A percentile compares a stretch with the other conserved stretches of the same genome.
Evolutionary conservation across 2,329 filamentous ascomycete species (phyloP).

Genomic region (Nemania bipapillata): DNA sequence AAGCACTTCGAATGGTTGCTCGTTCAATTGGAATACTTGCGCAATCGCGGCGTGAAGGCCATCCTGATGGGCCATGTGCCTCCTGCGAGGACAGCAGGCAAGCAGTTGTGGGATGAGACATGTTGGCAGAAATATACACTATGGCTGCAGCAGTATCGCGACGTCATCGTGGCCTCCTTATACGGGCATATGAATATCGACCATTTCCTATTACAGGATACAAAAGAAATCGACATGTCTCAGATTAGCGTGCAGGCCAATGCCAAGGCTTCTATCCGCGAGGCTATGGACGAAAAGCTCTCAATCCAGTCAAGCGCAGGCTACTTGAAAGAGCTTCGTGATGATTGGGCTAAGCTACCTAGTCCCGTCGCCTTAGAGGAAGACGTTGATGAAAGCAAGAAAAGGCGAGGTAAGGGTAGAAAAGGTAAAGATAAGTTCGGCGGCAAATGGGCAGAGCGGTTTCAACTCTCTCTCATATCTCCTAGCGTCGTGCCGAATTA

Average conservation of each 20-base stretch:
- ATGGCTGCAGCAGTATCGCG: constrained; percentile 89
- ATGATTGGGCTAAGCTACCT: constrained; percentile 81
- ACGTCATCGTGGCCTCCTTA: constrained; percentile 80
- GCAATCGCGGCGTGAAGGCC: constrained; percentile 87
- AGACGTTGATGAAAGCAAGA: constrained; percentile 49
- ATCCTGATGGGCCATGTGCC: constrained; percentile 95
- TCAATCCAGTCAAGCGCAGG: constrained; percentile 74
- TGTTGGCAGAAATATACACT: constrained; percentile 98
- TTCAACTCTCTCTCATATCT: constrained; percentile 80
- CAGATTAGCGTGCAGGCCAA: constrained; percentile 52
- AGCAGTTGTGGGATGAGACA: constrained; percentile 92
- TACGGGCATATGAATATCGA: constrained; percentile 99
- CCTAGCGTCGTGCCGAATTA: constrained; percentile 94
- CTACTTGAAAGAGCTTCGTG: constrained; percentile 81
- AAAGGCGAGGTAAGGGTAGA: constrained; percentile 62
- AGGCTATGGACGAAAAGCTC: constrained; percentile 64
- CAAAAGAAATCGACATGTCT: constrained; percentile 74
- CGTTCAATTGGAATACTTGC: constrained; percentile 84
- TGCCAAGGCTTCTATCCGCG: constrained; percentile 48
- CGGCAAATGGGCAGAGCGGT: constrained; percentile 85
- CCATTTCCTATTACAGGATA: constrained; percentile 93
- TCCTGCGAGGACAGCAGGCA: constrained; percentile 84
- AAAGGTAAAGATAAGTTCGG: constrained; percentile 75
- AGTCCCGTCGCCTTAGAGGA: constrained; percentile 54
- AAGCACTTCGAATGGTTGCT: constrained; percentile 97